Conservation (phyloP, 495 filamentous ascomycete species). For the Niebla homalea region DNA sequence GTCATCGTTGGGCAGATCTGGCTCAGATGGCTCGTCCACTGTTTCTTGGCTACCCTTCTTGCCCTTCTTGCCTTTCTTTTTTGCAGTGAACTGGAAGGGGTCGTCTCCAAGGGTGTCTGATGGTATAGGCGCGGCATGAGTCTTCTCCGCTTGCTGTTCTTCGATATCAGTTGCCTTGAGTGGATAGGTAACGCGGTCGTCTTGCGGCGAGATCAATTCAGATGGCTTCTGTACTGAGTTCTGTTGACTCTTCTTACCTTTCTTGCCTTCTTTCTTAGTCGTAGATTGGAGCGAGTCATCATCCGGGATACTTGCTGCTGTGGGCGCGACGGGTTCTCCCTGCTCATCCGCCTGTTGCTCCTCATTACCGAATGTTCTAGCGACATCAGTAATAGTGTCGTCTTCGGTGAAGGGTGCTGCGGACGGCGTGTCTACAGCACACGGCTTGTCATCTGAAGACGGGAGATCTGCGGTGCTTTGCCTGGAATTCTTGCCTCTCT, state of each 20-base stretch:
- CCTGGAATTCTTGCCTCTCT: constrained; percentile 7
- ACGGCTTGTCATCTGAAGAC: no score
- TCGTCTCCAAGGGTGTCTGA: not conserved
- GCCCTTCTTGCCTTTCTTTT: constrained; percentile 1
- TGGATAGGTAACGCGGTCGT: not conserved
- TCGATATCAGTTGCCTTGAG: no score
- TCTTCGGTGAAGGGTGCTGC: no score
- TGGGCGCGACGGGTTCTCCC: no score
- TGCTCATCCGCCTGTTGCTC: no score
- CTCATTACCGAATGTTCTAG: no score
- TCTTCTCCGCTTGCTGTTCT: no score
- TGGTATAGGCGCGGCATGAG: not conserved
- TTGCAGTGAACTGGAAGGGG: not conserved
- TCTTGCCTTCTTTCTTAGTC: not conserved
- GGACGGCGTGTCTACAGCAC: no score
- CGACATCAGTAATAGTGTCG: no score
- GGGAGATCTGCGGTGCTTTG: not conserved
- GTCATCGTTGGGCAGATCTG: not conserved
- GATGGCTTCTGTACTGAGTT: no score
- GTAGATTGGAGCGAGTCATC: not conserved
- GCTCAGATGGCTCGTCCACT: no score
- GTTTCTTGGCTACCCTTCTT: not conserved
- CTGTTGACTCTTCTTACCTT: not conserved
- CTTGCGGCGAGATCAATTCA: no score
- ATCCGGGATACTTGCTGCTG: not conserved